phyloP scores from a whole-genome alignment of 257 asterid genomes.

The Rehmannia glutinosa region DNA sequence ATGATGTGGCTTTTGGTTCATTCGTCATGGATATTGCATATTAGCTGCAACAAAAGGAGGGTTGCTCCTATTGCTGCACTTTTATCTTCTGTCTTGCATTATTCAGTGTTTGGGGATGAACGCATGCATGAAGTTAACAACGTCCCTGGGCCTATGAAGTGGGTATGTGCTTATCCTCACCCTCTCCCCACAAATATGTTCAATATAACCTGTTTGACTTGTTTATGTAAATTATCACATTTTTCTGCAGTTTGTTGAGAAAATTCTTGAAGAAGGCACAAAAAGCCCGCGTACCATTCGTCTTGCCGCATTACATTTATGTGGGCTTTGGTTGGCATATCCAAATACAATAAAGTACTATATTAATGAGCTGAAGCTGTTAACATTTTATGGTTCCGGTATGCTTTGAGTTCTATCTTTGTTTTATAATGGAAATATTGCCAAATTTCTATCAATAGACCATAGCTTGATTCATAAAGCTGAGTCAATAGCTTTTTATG shows the following conservation, averaged over 20 bases:
- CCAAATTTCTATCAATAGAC: not conserved
- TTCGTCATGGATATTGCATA: constrained; percentile 88
- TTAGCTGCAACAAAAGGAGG: constrained; percentile 90
- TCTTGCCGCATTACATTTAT: constrained; percentile 82
- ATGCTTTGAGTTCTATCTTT: constrained; percentile 19
- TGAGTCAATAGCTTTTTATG: not conserved
- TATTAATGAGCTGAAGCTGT: constrained; percentile 71
- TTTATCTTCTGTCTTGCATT: constrained; percentile 79
- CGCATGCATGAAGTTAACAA: constrained; percentile 63
- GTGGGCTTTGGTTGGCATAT: constrained; percentile 84
- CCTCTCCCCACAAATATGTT: constrained; percentile 13
- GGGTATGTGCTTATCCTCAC: constrained; percentile 46
- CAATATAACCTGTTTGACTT: not conserved
- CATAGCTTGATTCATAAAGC: constrained; percentile 12
- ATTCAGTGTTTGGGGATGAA: constrained; percentile 63
- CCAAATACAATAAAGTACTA: constrained; percentile 73
- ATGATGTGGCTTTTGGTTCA: constrained; percentile 90
- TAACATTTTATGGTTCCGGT: constrained; percentile 93
- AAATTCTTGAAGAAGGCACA: constrained; percentile 88
- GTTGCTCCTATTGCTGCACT: constrained; percentile 98
- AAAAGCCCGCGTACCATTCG: constrained; percentile 98
- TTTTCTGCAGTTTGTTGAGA: constrained; percentile 64
- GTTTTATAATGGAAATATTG: not conserved
- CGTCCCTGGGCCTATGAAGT: constrained; percentile 84
- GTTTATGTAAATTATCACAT: constrained; percentile 2